Percentiles rank a stretch among this genome's conserved stretches.
Conservation (phyloP, 768 basidiomycete genomes). For the Phaffia tasmanica region DNA sequence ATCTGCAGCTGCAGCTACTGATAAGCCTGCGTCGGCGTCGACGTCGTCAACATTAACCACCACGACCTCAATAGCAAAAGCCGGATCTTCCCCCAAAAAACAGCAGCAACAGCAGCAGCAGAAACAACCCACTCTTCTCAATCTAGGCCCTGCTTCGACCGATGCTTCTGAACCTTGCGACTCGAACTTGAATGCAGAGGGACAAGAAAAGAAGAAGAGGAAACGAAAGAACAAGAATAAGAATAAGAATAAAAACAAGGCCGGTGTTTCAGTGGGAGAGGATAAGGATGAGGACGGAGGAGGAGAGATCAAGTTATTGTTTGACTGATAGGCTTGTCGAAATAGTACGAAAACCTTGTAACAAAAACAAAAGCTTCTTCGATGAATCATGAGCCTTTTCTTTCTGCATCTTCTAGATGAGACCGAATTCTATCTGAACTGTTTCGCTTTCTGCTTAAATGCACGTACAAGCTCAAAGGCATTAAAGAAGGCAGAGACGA, state of each 20-base stretch:
- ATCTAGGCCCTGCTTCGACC: neutral
- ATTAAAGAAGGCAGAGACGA: no score
- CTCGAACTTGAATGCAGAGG: neutral
- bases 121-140: neutral
- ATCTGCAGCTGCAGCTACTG: neutral
- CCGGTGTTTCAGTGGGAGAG: neutral
- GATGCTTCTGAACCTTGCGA: slow-evolving; percentile 8
- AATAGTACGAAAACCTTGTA: no score
- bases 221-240: slow-evolving; percentile 17
- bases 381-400: no score
- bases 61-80: neutral
- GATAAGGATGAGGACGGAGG: neutral
- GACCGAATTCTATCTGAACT: no score
- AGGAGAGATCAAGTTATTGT: neutral
- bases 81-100: neutral
- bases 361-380: no score
- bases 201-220: neutral
- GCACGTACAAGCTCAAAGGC: no score
- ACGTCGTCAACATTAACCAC: neutral
- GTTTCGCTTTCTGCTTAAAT: no score
- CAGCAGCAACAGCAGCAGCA: neutral
- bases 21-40: neutral
- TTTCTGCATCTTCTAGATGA: no score
- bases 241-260: slow-evolving; percentile 6
- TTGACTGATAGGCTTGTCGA: no score